Conservation (phyloP, 1,284 basidiomycete genomes). For the Cryptococcus sp. region DNA sequence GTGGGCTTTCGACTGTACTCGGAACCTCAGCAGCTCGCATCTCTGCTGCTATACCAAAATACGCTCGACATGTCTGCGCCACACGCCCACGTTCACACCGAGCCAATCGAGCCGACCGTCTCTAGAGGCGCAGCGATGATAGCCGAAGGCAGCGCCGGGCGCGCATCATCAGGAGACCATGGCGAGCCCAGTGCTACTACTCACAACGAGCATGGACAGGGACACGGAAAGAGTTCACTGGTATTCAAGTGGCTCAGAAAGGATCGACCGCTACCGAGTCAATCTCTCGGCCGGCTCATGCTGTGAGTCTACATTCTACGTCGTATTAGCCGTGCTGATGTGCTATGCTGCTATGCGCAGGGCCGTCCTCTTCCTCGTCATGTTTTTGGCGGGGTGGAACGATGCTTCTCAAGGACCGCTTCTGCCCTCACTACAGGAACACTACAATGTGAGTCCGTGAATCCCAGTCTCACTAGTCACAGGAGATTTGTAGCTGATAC, state of each 20-base stretch:
- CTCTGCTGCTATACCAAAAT: too few species aligned
- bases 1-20: too few species aligned
- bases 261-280: slow-evolving; percentile 30
- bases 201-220: neutral
- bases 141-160: slow-evolving; percentile 1
- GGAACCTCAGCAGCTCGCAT: too few species aligned
- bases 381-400: slow-evolving; percentile 62
- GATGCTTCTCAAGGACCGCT: slow-evolving; percentile 65
- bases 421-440: slow-evolving; percentile 61
- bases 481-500: neutral
- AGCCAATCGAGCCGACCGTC: slow-evolving; percentile 17
- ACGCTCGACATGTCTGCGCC: neutral
- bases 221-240: slow-evolving; percentile 6
- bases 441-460: slow-evolving; percentile 53
- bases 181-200: too few species aligned
- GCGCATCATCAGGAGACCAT: too few species aligned
- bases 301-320: slow-evolving; percentile 27
- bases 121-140: slow-evolving; percentile 9
- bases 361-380: slow-evolving; percentile 37
- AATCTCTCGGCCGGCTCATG: slow-evolving; percentile 25
- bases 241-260: slow-evolving; percentile 28
- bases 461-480: neutral
- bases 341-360: slow-evolving; percentile 14
- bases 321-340: neutral
- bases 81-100: neutral